phyloP scores from a whole-genome alignment of 805 yeast genomes.

The Kodamaea restingae region DNA sequence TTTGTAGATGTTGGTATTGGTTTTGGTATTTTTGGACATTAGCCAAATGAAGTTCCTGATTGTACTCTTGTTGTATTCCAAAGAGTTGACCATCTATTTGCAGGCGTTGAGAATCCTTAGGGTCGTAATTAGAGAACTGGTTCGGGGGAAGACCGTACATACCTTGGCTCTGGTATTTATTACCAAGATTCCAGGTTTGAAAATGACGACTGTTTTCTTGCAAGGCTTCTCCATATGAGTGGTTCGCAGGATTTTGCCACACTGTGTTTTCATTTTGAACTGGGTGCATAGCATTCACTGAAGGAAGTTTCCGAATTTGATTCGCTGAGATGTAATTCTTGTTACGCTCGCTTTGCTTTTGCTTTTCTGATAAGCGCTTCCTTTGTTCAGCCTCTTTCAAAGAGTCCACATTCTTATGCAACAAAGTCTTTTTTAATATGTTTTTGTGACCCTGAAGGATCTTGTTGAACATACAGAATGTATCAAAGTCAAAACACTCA shows the following conservation, averaged over 20 bases:
- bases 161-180: too few relatives aligned
- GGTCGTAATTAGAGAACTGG: too few relatives aligned
- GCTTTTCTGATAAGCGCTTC: background rate
- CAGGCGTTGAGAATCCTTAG: too few relatives aligned
- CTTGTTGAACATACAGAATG: slow-evolving; percentile 36
- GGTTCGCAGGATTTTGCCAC: too few relatives aligned
- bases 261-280: too few relatives aligned
- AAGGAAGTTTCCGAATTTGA: too few relatives aligned
- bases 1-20: background rate
- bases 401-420: slow-evolving; percentile 22
- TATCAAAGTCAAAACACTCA: slow-evolving; percentile 43
- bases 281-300: too few relatives aligned
- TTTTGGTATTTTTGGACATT: background rate
- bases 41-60: background rate
- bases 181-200: too few relatives aligned
- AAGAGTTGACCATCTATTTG: too few relatives aligned
- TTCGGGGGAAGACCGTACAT: too few relatives aligned
- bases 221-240: too few relatives aligned
- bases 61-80: background rate
- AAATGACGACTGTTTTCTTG: too few relatives aligned
- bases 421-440: slow-evolving; percentile 23
- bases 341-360: background rate
- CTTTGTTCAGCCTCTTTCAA: slow-evolving; percentile 2
- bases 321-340: background rate
- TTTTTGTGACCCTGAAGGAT: slow-evolving; percentile 26